Evolutionary conservation across 208 protist genomes (phyloP).

Genomic region (Acanthamoeba sp.): DNA sequence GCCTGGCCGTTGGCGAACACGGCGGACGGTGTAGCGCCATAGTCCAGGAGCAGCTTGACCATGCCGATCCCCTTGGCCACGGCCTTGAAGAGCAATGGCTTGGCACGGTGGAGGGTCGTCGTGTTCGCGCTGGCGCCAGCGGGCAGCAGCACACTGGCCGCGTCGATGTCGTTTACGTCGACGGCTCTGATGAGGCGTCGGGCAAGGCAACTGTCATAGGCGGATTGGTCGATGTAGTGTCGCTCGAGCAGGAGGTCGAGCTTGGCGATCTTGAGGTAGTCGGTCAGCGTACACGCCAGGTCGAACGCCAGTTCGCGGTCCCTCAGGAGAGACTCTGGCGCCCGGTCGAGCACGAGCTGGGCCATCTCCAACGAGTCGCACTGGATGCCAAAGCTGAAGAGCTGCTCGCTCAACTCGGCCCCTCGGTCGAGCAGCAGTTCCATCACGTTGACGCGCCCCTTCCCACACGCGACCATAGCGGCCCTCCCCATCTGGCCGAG

Average conservation of each 20-base stretch:
- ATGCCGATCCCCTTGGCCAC: background rate
- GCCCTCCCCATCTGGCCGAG: background rate
- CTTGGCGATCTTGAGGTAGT: background rate
- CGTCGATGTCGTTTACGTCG: background rate
- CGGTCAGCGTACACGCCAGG: background rate
- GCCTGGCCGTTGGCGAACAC: background rate
- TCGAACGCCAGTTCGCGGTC: background rate
- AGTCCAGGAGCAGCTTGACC: slow-evolving; percentile 7
- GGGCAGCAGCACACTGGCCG: background rate
- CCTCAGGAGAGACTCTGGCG: background rate
- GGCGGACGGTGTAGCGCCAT: background rate
- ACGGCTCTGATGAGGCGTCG: background rate
- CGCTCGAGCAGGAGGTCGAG: slow-evolving; percentile 8
- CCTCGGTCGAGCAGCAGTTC: background rate
- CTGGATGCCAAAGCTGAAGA: background rate
- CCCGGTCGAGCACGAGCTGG: background rate
- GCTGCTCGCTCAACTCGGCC: background rate
- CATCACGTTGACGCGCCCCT: background rate
- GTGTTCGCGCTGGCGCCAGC: background rate
- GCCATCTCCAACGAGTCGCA: background rate
- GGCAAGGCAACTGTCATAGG: background rate
- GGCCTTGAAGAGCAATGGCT: slow-evolving; percentile 29
- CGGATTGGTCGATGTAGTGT: background rate
- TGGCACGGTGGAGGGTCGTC: background rate
- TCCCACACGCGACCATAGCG: too few relatives aligned